Conservation (phyloP, 2,329 filamentous ascomycete species). For the Tolypocladium nubicola region DNA sequence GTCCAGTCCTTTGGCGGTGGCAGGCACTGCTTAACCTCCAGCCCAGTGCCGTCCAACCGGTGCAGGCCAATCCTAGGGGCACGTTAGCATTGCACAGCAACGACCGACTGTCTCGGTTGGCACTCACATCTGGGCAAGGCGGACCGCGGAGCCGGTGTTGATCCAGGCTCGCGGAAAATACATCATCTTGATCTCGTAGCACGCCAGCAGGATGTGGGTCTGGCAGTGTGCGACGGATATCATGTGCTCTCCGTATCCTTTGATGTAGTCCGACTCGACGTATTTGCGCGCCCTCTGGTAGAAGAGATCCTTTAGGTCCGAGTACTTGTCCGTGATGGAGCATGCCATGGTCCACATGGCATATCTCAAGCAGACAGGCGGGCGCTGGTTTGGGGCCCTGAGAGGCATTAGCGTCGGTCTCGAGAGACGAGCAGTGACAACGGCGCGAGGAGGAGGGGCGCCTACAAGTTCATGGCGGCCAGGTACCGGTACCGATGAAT, state of each 20-base stretch:
- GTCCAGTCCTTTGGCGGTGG: conserved; percentile 86
- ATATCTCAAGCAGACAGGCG: conserved; percentile 81
- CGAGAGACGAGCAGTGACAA: neutral
- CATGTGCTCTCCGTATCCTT: conserved; percentile 81
- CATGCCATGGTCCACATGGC: conserved; percentile 96
- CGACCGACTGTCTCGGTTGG: neutral
- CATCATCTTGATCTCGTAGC: conserved; percentile 96
- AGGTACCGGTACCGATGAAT: conserved; percentile 83
- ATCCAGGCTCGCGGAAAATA: conserved; percentile 95
- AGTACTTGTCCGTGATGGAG: conserved; percentile 72
- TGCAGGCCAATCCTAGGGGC: conserved; percentile 77
- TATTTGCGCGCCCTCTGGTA: conserved; percentile 88
- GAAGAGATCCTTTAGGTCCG: conserved; percentile 72
- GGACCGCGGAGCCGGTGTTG: conserved; percentile 72
- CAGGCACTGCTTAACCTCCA: conserved; percentile 90
- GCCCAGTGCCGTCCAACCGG: conserved; percentile 66
- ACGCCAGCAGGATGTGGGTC: conserved; percentile 66
- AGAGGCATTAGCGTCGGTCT: neutral
- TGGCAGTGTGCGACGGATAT: conserved; percentile 82
- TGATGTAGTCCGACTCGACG: conserved; percentile 79
- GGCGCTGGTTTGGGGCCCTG: conserved; percentile 70
- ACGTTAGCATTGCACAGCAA: conserved; percentile 6
- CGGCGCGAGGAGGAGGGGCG: neutral
- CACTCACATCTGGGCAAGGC: conserved; percentile 70
- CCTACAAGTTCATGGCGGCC: conserved; percentile 73